Percentiles rank a stretch among this genome's conserved stretches.
phyloP scores from a whole-genome alignment of 2,329 filamentous ascomycete genomes.

The Aspergillus amoenus region DNA sequence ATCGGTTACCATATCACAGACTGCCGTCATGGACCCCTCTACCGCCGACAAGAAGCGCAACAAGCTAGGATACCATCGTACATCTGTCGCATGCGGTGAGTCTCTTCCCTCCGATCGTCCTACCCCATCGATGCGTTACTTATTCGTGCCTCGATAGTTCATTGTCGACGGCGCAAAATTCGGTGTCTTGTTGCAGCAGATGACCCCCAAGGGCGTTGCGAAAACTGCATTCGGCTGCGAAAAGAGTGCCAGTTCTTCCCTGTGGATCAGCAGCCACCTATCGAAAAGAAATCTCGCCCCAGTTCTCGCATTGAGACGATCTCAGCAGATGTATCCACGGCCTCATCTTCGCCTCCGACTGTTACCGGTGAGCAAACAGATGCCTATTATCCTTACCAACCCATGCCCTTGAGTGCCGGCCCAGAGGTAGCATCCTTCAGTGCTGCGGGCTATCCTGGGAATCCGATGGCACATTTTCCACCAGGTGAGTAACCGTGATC shows the following conservation, averaged over 20 bases:
- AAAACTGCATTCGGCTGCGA: constrained; percentile 90
- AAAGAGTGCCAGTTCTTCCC: constrained; percentile 93
- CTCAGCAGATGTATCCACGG: constrained; percentile 47
- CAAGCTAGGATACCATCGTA: constrained; percentile 92
- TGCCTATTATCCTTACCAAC: constrained; percentile 36
- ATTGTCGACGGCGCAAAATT: constrained; percentile 91
- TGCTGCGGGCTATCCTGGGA: constrained; percentile 29
- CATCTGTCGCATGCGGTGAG: constrained; percentile 93
- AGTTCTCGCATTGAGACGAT: constrained; percentile 46
- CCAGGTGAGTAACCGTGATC: constrained; percentile 31
- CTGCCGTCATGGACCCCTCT: constrained; percentile 37
- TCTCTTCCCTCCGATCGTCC: constrained; percentile 24
- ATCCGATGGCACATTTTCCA: constrained; percentile 35
- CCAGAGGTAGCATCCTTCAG: constrained; percentile 37
- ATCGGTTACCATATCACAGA: constrained; percentile 33
- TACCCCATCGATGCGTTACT: constrained; percentile 11
- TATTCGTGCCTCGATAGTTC: constrained; percentile 56
- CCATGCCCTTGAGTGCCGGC: constrained; percentile 34
- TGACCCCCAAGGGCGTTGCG: constrained; percentile 74
- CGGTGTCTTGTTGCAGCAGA: constrained; percentile 76
- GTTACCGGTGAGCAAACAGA: constrained; percentile 35
- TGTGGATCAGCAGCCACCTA: constrained; percentile 71
- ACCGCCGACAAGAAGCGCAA: constrained; percentile 71
- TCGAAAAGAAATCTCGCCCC: constrained; percentile 48
- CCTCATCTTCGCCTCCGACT: constrained; percentile 50